Evolutionary conservation across 1,284 basidiomycete genomes (phyloP), one percentile per base, ranked within the genome.

Genomic region (Termitomyces sp.): DNA sequence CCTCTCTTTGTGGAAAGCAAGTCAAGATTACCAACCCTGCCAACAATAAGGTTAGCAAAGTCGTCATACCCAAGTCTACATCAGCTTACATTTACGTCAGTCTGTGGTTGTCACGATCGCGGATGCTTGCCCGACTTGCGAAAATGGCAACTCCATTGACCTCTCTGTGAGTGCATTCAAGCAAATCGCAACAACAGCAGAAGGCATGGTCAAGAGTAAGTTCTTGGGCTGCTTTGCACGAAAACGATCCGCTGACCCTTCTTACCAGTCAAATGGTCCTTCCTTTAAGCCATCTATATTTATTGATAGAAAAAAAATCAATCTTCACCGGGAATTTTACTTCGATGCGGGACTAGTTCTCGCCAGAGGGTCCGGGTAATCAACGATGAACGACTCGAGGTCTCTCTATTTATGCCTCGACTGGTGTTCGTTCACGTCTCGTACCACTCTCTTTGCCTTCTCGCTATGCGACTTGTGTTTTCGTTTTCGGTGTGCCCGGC

Each of bases 101-200:
- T 68, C 67, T 16, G 80, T 89, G 56, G 74, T 68, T 2, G 91
- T 84, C 53, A 77, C 73, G 19, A 76, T 94, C 60, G 86, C 78
- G 13, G 93, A 95, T 63, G 83, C 77, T 21, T 96, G 93, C 78
- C 92, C 92, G n/a, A 84, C 83, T 7, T 97, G 94, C 74, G 33
- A 61, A 0, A 78, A 78, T 56, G 48, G 50, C 33, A 74, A 86
- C 66, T 86, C 83, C 18, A 82, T 97, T 63, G 94, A 97, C 67
- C 79, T 97, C 54, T 93, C 90, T 11, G 58, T 66, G n/a, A 83
- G 64, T 46, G 85, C 91, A 24, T 97, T 97, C 79, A 52, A 73
- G 41, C 60, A 66, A 14, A 79, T 95, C 52, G 84, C 80, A 33
- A 61, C 67, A 50, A 66, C 77, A 49, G 67, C 64, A 7, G 71